phyloP scores from a whole-genome alignment of 768 basidiomycete genomes.

The Rhodotorula taiwanensis region DNA sequence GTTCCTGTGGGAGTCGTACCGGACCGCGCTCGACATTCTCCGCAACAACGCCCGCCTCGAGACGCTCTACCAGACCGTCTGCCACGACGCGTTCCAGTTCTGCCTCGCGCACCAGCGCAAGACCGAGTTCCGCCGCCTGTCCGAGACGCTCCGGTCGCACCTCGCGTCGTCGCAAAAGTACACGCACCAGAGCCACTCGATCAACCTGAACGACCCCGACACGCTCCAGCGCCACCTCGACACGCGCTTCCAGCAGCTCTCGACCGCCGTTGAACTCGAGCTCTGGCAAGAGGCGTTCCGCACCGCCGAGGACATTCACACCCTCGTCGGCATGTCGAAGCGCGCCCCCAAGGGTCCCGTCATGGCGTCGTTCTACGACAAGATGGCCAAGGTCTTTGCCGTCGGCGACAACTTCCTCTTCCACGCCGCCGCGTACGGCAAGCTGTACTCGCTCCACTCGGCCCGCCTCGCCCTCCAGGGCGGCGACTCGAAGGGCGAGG shows the following conservation, averaged over 20 bases:
- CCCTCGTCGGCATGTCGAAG: slow-evolving; percentile 84
- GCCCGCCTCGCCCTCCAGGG: slow-evolving; percentile 50
- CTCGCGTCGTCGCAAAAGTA: slow-evolving; percentile 92
- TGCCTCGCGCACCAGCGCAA: slow-evolving; percentile 88
- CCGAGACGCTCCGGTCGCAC: slow-evolving; percentile 91
- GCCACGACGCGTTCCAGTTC: slow-evolving; percentile 94
- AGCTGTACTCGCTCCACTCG: slow-evolving; percentile 64
- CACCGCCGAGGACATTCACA: slow-evolving; percentile 95
- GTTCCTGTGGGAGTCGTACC: slow-evolving; percentile 97
- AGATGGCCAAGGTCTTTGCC: slow-evolving; percentile 90
- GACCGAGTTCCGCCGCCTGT: slow-evolving; percentile 93
- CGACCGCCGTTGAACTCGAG: slow-evolving; percentile 93
- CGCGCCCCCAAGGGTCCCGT: slow-evolving; percentile 85
- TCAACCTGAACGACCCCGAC: slow-evolving; percentile 92
- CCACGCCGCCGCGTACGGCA: slow-evolving; percentile 92
- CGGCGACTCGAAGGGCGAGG: slow-evolving; percentile 46
- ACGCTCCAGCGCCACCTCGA: slow-evolving; percentile 92
- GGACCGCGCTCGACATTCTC: slow-evolving; percentile 87
- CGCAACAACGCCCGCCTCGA: slow-evolving; percentile 93
- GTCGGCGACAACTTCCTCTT: slow-evolving; percentile 91
- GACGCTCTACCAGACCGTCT: slow-evolving; percentile 92
- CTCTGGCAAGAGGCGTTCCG: slow-evolving; percentile 99
- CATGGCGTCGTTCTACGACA: slow-evolving; percentile 99
- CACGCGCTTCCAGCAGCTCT: slow-evolving; percentile 92
- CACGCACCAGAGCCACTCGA: slow-evolving; percentile 82